Evolutionary conservation across 805 yeast genomes (phyloP).

Genomic region (Saccharomycopsis selenospora): DNA sequence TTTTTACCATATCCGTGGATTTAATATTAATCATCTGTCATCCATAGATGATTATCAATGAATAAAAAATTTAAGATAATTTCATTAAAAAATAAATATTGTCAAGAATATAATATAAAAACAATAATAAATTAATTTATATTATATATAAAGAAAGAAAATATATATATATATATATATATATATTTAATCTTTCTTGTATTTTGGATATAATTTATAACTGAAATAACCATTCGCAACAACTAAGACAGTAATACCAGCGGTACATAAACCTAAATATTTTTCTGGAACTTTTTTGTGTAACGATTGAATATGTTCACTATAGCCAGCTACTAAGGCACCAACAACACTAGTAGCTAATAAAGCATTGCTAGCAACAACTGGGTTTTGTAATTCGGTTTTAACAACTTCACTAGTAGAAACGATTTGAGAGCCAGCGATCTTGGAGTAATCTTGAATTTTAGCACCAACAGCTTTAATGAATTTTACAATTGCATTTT

Average conservation of each 20-base stretch:
- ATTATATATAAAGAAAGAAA: no score
- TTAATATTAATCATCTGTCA: no score
- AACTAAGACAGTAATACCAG: slow-evolving; percentile 44
- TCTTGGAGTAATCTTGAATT: slow-evolving; percentile 17
- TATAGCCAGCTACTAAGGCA: slow-evolving; percentile 39
- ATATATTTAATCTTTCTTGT: no score
- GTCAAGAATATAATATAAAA: no score
- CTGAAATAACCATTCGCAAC: slow-evolving; percentile 49
- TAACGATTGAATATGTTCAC: slow-evolving; percentile 44
- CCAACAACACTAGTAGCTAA: slow-evolving; percentile 43
- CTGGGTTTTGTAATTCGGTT: slow-evolving; percentile 53
- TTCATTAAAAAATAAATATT: no score
- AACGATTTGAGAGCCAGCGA: slow-evolving; percentile 23
- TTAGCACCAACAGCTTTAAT: slow-evolving; percentile 50
- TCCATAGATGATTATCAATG: no score
- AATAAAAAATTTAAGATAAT: no score
- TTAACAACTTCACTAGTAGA: slow-evolving; percentile 23
- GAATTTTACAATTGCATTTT: slow-evolving; percentile 67
- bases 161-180: no score
- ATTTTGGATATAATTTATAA: slow-evolving; percentile 47
- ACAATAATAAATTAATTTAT: no score
- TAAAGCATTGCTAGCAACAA: slow-evolving; percentile 46
- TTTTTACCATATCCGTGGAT: no score
- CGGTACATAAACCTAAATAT: slow-evolving; percentile 44
- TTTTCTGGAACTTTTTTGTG: slow-evolving; percentile 37